phyloP scores from a whole-genome alignment of 805 yeast genomes.

The Metschnikowia orientalis region DNA sequence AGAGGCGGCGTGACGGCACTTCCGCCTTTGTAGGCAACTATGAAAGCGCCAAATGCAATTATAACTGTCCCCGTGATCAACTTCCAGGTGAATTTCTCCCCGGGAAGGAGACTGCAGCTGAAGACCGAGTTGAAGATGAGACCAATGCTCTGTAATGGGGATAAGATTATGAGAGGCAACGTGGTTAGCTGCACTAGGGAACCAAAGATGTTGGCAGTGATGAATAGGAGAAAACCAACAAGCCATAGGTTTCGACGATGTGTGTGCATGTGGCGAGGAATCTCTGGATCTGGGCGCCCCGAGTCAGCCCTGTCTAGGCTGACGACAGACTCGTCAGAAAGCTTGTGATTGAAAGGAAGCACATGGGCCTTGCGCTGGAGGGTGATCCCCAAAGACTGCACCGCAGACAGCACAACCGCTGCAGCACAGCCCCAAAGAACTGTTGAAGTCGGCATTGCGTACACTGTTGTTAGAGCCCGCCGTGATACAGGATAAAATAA shows the following conservation, averaged over 20 bases:
- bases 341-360: conserved; percentile 15
- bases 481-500: too few species aligned
- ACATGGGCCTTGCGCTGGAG: conserved; percentile 77
- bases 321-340: conserved; percentile 11
- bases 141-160: conserved; percentile 84
- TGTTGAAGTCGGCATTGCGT: conserved; percentile 10
- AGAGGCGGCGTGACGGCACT: conserved; percentile 19
- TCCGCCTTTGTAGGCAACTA: conserved; percentile 71
- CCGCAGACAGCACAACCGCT: conserved; percentile 70
- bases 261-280: conserved; percentile 23
- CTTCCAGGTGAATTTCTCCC: conserved; percentile 59
- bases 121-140: conserved; percentile 77
- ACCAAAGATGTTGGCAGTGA: conserved; percentile 72
- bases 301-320: conserved; percentile 10
- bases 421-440: conserved; percentile 52
- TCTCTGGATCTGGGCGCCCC: conserved; percentile 7
- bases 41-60: conserved; percentile 68
- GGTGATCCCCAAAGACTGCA: conserved; percentile 78
- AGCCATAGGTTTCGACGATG: conserved; percentile 64
- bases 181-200: conserved; percentile 81
- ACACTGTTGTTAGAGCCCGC: too few species aligned
- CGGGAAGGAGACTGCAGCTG: conserved; percentile 59
- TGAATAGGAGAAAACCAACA: conserved; percentile 64
- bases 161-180: conserved; percentile 70
- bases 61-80: conserved; percentile 62